These are phyloP conservation scores for Lavandula angustifolia DNA, from an alignment of 257 asterid species.

Conservation along the genomic window DNA sequence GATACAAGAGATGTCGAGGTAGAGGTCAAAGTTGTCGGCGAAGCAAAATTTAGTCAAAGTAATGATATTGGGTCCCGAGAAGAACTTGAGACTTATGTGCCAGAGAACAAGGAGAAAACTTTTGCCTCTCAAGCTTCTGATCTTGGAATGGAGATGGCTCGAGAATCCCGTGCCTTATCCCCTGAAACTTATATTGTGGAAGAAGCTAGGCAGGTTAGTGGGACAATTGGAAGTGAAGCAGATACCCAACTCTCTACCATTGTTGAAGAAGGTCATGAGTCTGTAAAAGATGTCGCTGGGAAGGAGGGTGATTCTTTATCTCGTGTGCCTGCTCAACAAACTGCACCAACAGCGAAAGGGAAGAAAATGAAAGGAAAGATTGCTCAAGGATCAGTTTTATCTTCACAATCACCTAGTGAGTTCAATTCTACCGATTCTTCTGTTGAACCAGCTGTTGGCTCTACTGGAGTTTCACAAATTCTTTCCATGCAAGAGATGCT, in stretches of 20 bases:
- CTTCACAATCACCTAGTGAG: slow-evolving; percentile 54
- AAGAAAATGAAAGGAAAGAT: slow-evolving; percentile 78
- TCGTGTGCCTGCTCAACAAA: slow-evolving; percentile 43
- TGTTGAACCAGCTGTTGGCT: slow-evolving; percentile 55
- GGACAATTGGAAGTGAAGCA: slow-evolving; percentile 48
- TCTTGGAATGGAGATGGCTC: slow-evolving; percentile 80
- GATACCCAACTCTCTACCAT: slow-evolving; percentile 46
- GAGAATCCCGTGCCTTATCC: slow-evolving; percentile 61
- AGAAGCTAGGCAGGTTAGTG: slow-evolving; percentile 65
- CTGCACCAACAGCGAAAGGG: slow-evolving; percentile 56
- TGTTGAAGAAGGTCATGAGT: slow-evolving; percentile 45
- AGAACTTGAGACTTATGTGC: slow-evolving; percentile 52
- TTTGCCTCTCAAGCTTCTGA: slow-evolving; percentile 91
- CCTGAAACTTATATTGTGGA: slow-evolving; percentile 61
- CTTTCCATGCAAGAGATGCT: slow-evolving; percentile 74
- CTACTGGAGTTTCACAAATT: slow-evolving; percentile 53
- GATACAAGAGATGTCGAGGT: slow-evolving; percentile 62
- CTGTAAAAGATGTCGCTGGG: slow-evolving; percentile 49
- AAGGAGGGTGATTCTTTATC: slow-evolving; percentile 47
- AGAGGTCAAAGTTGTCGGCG: slow-evolving; percentile 80
- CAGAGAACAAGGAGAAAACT: slow-evolving; percentile 68
- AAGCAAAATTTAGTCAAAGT: slow-evolving; percentile 59
- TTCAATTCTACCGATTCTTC: slow-evolving; percentile 62
- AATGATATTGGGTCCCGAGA: slow-evolving; percentile 51
- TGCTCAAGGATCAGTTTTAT: slow-evolving; percentile 55